phyloP scores from a whole-genome alignment of 805 yeast genomes.

The Hyphopichia homilentoma region DNA sequence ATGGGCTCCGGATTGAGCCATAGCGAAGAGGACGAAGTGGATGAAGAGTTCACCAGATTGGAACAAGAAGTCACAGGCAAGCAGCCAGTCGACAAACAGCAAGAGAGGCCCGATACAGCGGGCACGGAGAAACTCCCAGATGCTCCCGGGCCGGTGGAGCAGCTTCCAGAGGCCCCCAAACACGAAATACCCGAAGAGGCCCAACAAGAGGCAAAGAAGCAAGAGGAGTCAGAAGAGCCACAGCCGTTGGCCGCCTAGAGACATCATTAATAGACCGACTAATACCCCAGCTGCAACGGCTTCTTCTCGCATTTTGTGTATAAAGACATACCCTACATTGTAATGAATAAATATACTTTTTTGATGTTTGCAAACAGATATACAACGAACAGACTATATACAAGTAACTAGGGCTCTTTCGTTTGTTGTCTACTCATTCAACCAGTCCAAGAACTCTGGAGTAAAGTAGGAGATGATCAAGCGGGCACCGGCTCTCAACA shows the following conservation, averaged over 20 bases:
- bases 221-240: conserved; percentile 12
- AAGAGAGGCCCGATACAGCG: conserved; percentile 12
- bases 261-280: no score
- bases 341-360: no score
- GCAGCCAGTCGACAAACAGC: no score
- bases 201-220: conserved; percentile 8
- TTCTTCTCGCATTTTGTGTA: no score
- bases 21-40: conserved; percentile 59
- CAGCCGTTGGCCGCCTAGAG: conserved; percentile 5
- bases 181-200: conserved; percentile 2
- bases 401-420: no score
- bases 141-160: conserved; percentile 3
- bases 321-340: no score
- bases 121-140: conserved; percentile 1
- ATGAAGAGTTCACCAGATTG: conserved; percentile 53
- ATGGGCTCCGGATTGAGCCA: conserved; percentile 36
- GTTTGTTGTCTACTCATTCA: no score
- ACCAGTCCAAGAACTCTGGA: conserved; percentile 95
- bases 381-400: no score
- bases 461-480: conserved; percentile 88
- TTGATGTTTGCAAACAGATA: no score
- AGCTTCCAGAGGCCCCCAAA: conserved; percentile 15
- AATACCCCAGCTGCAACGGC: no score
- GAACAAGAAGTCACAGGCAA: conserved; percentile 43
- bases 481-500: conserved; percentile 93